A percentile compares a stretch with the other conserved stretches of the same genome.
Evolutionary conservation across 2,329 filamentous ascomycete genomes (phyloP).

Genomic region (Trichoderma harzianum): DNA sequence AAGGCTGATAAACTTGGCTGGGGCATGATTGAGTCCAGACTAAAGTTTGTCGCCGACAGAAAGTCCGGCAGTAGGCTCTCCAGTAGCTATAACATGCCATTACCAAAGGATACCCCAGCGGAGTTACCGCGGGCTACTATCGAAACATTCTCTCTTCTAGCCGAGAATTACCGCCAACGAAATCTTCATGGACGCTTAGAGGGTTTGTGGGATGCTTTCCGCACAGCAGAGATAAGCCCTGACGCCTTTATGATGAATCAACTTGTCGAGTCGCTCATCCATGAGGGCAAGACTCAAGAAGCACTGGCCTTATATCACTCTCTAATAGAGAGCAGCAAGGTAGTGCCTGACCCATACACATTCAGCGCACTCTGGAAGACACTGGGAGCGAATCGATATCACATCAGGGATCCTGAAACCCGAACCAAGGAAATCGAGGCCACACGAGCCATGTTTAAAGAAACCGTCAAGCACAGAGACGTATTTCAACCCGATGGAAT

Average conservation of each 20-base stretch:
- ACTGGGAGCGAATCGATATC: conserved; percentile 49
- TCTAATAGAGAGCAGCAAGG: conserved; percentile 47
- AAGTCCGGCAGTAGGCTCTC: conserved; percentile 21
- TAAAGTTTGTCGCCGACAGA: conserved; percentile 58
- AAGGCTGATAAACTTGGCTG: conserved; percentile 68
- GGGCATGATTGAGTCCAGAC: conserved; percentile 70
- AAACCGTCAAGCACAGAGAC: conserved; percentile 26
- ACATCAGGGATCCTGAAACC: conserved; percentile 31
- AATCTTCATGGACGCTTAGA: conserved; percentile 56
- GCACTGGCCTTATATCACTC: conserved; percentile 55
- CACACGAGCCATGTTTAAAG: conserved; percentile 46
- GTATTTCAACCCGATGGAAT: conserved; percentile 44
- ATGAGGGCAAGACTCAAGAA: conserved; percentile 52
- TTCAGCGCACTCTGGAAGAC: conserved; percentile 66
- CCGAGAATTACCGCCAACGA: conserved; percentile 67
- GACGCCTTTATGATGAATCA: conserved; percentile 79
- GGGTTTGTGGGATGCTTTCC: conserved; percentile 60
- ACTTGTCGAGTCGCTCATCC: conserved; percentile 64
- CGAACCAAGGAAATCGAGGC: conserved; percentile 30
- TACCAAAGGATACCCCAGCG: background rate
- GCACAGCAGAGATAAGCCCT: conserved; percentile 60
- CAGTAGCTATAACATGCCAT: background rate
- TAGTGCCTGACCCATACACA: conserved; percentile 64
- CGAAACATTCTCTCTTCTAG: conserved; percentile 74
- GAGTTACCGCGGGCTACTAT: conserved; percentile 57